Evolutionary conservation across 1,284 basidiomycete species (phyloP).

Genomic region (Trichosporon sp.): DNA sequence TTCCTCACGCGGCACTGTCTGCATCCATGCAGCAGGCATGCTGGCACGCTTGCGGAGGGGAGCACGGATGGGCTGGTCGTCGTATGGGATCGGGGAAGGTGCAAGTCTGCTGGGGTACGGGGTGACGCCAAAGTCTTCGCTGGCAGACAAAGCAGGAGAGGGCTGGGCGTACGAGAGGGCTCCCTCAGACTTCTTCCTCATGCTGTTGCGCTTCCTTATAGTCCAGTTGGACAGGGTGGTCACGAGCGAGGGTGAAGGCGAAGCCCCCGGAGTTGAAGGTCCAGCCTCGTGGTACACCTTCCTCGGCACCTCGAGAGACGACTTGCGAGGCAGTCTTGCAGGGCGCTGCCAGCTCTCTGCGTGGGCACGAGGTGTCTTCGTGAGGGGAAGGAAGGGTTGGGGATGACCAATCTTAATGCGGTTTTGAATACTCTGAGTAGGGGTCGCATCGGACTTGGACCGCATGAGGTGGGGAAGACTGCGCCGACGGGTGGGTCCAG

Average conservation of each 20-base stretch:
- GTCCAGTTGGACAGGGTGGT: background rate
- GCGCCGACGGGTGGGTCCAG: background rate
- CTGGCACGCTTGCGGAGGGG: background rate
- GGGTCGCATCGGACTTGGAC: background rate
- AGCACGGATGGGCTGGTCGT: background rate
- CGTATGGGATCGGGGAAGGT: background rate
- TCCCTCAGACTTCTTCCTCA: background rate
- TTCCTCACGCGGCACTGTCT: background rate
- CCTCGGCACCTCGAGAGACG: background rate
- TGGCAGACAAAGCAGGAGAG: background rate
- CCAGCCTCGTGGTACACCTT: background rate
- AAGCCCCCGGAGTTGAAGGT: background rate
- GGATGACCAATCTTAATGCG: background rate
- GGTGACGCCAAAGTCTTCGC: background rate
- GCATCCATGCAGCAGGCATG: background rate
- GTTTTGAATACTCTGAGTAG: background rate
- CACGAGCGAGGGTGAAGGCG: constrained; percentile 1
- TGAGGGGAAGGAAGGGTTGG: background rate
- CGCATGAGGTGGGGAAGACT: background rate
- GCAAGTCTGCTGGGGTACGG: background rate
- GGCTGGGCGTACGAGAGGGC: background rate
- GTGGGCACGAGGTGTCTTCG: background rate
- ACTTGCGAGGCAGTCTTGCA: background rate
- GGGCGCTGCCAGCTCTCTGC: background rate
- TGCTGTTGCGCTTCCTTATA: background rate